phyloP scores from a whole-genome alignment of 2,329 filamentous ascomycete species.

The Trichoderma atrobrunneum region DNA sequence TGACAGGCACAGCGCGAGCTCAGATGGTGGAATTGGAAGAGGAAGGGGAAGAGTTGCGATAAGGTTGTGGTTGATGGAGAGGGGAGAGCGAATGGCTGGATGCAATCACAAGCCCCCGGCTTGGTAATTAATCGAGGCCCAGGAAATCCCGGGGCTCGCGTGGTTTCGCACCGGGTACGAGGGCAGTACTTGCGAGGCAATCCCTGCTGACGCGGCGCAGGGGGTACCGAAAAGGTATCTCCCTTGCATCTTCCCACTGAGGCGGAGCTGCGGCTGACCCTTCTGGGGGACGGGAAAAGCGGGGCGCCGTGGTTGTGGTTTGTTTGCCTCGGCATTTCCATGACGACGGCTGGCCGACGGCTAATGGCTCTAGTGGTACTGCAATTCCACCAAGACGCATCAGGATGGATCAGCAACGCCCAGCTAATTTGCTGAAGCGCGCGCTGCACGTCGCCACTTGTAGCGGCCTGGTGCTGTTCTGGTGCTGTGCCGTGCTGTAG shows the following conservation, averaged over 20 bases:
- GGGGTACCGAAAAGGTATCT: conserved; percentile 7
- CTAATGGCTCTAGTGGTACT: not conserved
- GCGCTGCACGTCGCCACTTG: not conserved
- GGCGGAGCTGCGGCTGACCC: conserved; percentile 14
- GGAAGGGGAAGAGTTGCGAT: not conserved
- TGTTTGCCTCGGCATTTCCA: conserved; percentile 18
- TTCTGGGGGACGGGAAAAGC: conserved; percentile 9
- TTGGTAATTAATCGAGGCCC: conserved; percentile 13
- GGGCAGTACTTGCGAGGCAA: not conserved
- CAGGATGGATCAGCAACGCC: not conserved
- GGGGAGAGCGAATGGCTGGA: conserved; percentile 6
- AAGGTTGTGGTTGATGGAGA: not conserved
- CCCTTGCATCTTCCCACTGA: not conserved
- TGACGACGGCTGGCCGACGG: not conserved
- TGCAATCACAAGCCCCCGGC: conserved; percentile 17
- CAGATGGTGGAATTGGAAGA: not conserved
- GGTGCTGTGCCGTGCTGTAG: not conserved
- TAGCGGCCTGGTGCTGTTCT: not conserved
- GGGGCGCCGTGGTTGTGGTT: not conserved
- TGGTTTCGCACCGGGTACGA: conserved; percentile 13
- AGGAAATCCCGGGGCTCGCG: conserved; percentile 12
- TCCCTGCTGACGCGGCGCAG: not conserved
- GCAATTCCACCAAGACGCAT: not conserved
- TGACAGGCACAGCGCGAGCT: not conserved
- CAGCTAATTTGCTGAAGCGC: not conserved